phyloP scores from a whole-genome alignment of 257 asterid species.

The Nicotiana knightiana region DNA sequence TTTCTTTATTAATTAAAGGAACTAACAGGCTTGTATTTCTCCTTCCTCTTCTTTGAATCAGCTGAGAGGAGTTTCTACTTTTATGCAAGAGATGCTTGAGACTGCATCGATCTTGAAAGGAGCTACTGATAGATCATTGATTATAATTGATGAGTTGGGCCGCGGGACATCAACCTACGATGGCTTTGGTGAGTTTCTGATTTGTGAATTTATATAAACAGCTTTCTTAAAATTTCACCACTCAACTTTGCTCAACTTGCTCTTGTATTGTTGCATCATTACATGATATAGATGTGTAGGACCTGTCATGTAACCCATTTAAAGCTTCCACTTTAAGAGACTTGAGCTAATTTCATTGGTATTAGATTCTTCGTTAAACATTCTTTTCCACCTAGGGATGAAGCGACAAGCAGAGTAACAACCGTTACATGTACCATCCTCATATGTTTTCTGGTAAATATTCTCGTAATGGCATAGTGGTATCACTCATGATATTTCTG shows the following conservation, averaged over 20 bases:
- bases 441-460: not conserved
- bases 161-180: conserved; percentile 99
- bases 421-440: not conserved
- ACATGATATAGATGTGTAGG: not conserved
- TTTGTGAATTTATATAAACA: not conserved
- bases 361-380: not conserved
- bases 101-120: conserved; percentile 98
- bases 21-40: conserved; percentile 1
- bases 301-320: not conserved
- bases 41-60: conserved; percentile 24
- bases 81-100: conserved; percentile 99
- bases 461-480: not conserved
- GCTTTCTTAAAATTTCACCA: not conserved
- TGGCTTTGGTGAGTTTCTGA: conserved; percentile 81
- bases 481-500: not conserved
- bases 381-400: not conserved
- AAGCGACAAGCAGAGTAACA: not conserved
- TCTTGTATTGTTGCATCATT: not conserved
- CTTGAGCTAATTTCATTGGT: not conserved
- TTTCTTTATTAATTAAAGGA: not conserved
- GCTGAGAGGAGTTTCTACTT: conserved; percentile 97
- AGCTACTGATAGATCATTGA: conserved; percentile 79
- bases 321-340: not conserved
- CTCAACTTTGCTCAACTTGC: not conserved
- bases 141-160: conserved; percentile 93